A percentile compares a stretch with the other conserved stretches of the same genome.
These are phyloP conservation scores for Marasmius oreades DNA, from an alignment of 1,284 basidiomycete species.

Conservation along the genomic window DNA sequence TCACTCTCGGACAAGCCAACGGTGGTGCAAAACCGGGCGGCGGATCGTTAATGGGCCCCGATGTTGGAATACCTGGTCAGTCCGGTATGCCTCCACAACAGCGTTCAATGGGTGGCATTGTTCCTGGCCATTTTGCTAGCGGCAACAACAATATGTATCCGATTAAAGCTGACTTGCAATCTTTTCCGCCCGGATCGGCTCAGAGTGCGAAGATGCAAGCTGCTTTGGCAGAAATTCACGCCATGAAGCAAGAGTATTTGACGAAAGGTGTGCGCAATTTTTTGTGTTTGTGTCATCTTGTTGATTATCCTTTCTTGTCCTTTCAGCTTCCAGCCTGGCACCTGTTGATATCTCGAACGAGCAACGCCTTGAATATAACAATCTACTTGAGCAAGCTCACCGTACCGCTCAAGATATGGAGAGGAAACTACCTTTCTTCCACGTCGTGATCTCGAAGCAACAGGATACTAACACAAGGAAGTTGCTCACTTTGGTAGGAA, in stretches of 20 bases:
- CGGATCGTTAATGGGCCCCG: neutral
- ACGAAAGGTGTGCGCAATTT: conserved; percentile 25
- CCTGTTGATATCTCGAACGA: conserved; percentile 42
- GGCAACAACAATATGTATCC: neutral
- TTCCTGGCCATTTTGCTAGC: neutral
- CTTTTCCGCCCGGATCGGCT: neutral
- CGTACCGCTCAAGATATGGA: conserved; percentile 45
- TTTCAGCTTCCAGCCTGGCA: conserved; percentile 25
- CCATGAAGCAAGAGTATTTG: conserved; percentile 11
- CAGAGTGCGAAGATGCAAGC: neutral
- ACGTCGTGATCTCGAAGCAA: conserved; percentile 41
- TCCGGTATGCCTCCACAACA: neutral
- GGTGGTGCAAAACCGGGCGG: neutral
- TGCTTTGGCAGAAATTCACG: conserved; percentile 12
- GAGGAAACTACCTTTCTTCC: conserved; percentile 44
- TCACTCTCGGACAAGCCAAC: no score
- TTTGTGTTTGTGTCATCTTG: conserved; percentile 14
- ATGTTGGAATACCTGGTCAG: neutral
- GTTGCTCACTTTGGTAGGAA: conserved; percentile 52
- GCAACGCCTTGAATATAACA: conserved; percentile 49
- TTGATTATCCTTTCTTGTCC: conserved; percentile 12
- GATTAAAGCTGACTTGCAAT: no score
- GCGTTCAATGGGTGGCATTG: neutral
- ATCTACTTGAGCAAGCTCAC: conserved; percentile 44
- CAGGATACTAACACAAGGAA: conserved; percentile 37